A percentile compares a stretch with the other conserved stretches of the same genome.
phyloP scores from a whole-genome alignment of 352 stramenopile genomes.

The Globisporangium alternatum region DNA sequence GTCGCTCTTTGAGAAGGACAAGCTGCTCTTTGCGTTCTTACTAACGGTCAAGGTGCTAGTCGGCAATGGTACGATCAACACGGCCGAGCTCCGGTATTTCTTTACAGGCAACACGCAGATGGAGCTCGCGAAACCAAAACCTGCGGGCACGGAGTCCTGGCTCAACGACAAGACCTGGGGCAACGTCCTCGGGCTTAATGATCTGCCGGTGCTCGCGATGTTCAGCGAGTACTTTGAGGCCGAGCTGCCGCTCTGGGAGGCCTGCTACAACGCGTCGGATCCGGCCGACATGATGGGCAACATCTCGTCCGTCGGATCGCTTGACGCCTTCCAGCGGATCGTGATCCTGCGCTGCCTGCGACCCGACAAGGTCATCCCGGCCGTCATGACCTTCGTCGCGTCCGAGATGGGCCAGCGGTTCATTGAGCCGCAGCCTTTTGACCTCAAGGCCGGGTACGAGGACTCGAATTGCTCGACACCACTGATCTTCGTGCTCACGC shows the following conservation, averaged over 20 bases:
- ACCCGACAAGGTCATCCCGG: conserved; percentile 91
- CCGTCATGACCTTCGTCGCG: conserved; percentile 90
- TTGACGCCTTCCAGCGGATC: conserved; percentile 90
- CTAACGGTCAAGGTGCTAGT: conserved; percentile 92
- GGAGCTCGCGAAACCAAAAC: conserved; percentile 80
- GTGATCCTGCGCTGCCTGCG: conserved; percentile 90
- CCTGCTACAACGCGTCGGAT: conserved; percentile 85
- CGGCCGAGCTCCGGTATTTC: conserved; percentile 85
- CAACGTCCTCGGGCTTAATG: conserved; percentile 79
- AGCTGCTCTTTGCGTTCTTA: conserved; percentile 94
- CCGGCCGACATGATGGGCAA: conserved; percentile 63
- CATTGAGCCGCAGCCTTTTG: conserved; percentile 92
- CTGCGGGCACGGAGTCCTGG: conserved; percentile 54
- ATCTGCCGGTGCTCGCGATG: conserved; percentile 41
- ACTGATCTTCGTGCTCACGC: conserved; percentile 95
- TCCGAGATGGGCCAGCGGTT: conserved; percentile 88
- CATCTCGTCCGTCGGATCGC: conserved; percentile 42
- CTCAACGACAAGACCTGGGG: conserved; percentile 89
- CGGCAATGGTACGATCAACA: conserved; percentile 72
- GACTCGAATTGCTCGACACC: conserved; percentile 94
- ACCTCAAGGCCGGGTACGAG: conserved; percentile 90
- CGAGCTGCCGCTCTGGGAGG: conserved; percentile 61
- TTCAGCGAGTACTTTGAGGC: conserved; percentile 55
- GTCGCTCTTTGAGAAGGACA: conserved; percentile 96
- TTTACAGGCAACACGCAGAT: conserved; percentile 92